phyloP scores from a whole-genome alignment of 2,329 filamentous ascomycete genomes.

The Intubia oerlemansii region DNA sequence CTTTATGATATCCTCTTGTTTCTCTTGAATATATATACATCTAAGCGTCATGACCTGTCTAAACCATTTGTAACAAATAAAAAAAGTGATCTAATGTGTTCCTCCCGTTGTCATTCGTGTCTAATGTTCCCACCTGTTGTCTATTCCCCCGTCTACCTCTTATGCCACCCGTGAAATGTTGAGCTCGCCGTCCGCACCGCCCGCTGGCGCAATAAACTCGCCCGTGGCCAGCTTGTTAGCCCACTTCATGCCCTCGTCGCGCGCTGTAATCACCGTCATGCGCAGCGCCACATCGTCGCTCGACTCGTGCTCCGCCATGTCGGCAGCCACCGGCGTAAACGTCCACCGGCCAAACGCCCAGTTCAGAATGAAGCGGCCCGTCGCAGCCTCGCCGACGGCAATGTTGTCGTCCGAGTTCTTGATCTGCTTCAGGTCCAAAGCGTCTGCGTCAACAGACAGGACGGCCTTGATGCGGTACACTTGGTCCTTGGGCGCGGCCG shows the following conservation, averaged over 20 bases:
- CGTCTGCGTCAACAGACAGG: constrained; percentile 24
- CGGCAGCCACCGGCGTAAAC: constrained; percentile 39
- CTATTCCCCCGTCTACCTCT: too few species aligned
- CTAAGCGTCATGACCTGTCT: too few species aligned
- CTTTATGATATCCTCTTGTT: background rate
- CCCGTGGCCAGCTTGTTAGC: constrained; percentile 46
- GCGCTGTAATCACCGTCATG: constrained; percentile 56
- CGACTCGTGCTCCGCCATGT: constrained; percentile 27
- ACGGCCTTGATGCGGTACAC: constrained; percentile 83
- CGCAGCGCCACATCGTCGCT: constrained; percentile 32
- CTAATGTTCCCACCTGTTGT: too few species aligned
- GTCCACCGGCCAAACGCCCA: constrained; percentile 97
- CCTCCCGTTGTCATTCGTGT: too few species aligned
- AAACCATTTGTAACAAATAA: too few species aligned
- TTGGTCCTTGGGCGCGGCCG: constrained; percentile 69
- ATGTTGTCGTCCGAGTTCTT: constrained; percentile 21
- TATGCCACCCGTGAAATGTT: too few species aligned
- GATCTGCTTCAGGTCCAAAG: constrained; percentile 19
- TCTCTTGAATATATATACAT: too few species aligned
- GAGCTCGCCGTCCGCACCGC: too few species aligned
- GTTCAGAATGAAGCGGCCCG: constrained; percentile 65
- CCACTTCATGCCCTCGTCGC: constrained; percentile 57
- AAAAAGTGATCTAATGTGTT: too few species aligned
- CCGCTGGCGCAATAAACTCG: too few species aligned
- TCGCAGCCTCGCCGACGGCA: constrained; percentile 7